phyloP scores from a whole-genome alignment of 176 grass and related monocot species.

The bread wheat (Triticum aestivum) region IWGSC_CS_RefSeq_v2.1 NC_057796.1:255790301-255790800 shows the following conservation, averaged over 20 bases:
- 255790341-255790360: conserved; percentile 75
- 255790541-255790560: conserved; percentile 16
- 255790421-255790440: conserved; percentile 51
- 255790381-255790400: conserved; percentile 62
- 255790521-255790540: background rate
- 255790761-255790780: background rate
- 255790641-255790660: background rate
- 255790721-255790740: background rate
- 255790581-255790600: background rate
- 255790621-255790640: conserved; percentile 5
- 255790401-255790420: conserved; percentile 88
- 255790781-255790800: background rate
- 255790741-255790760: background rate
- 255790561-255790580: background rate
- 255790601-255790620: background rate
- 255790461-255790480: conserved; percentile 85
- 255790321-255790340: conserved; percentile 7
- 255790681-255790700: background rate
- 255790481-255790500: conserved; percentile 91
- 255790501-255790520: conserved; percentile 62
- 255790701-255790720: background rate
- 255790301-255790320: background rate
- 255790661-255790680: background rate
- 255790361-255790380: conserved; percentile 67
- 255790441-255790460: conserved; percentile 41